Conservation (phyloP, 2,329 filamentous ascomycete genomes). For the Ambrosiella beaveri region DNA sequence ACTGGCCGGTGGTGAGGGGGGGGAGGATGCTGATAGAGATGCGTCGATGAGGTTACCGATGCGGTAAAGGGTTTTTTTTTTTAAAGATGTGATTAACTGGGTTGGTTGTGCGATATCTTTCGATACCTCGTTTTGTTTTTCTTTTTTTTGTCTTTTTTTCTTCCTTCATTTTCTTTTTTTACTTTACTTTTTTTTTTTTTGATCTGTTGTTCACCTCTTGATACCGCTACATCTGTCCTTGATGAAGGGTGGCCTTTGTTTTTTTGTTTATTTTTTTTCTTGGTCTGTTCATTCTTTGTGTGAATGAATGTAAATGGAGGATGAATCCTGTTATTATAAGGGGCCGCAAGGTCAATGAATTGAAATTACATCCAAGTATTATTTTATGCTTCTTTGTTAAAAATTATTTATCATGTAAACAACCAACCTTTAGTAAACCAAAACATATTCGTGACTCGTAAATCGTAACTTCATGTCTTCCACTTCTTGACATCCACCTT, state of each 20-base stretch:
- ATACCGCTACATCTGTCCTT: not conserved
- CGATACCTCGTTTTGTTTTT: not conserved
- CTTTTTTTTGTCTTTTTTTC: not conserved
- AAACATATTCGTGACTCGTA: not conserved
- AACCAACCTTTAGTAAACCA: not conserved
- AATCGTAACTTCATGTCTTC: not conserved
- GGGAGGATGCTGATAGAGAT: no score
- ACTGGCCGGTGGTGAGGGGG: no score
- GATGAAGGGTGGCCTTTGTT: not conserved
- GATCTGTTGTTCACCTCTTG: not conserved
- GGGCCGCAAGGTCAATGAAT: not conserved
- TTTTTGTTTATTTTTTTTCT: conserved; percentile 1
- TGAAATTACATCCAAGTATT: not conserved
- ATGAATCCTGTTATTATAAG: not conserved
- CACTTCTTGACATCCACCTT: not conserved
- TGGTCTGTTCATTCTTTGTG: not conserved
- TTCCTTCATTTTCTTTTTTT: not conserved
- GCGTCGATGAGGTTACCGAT: not conserved
- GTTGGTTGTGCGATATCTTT: not conserved
- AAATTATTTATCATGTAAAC: not conserved
- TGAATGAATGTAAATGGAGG: not conserved
- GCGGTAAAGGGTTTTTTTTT: not conserved
- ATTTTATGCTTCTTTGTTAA: not conserved
- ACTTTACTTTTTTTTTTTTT: not conserved
- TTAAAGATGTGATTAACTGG: not conserved